Evolutionary conservation across 2,329 filamentous ascomycete species (phyloP), one percentile per base, ranked within the genome.

Genomic region (Pseudogymnoascus sp.): DNA sequence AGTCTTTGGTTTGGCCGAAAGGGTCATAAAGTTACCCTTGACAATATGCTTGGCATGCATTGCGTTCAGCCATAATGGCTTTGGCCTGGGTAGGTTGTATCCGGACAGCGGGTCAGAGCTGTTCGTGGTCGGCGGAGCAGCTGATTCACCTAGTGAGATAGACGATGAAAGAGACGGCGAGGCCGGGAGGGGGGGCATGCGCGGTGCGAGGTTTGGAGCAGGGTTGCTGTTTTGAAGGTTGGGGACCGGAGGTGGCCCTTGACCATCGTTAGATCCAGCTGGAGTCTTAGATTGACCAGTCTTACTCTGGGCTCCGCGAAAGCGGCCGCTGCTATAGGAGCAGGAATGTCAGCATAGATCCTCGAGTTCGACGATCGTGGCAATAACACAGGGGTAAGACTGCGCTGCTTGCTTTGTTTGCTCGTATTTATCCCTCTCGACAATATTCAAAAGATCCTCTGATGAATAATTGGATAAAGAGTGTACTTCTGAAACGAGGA

Each of bases 21-120:
- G 78, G 9, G 93, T 97, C 88, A 96, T 91, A 74, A 97, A 97
- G 78, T 97, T 97, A 64, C 93, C 93, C 79, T 93, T 96, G 71
- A 97, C 92, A 67, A 96, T 96, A 71, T 96, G 86, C 73, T 88
- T 90, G 62, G 89, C 87, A 72, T 90, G 89, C 65, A 85, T 78
- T 62, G 88, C 82, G 71, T 90, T 88, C 70, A 92, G 84, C 85
- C 90, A 92, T 65, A 90, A 78, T 14, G 90, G 90, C 64, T 86
- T 78, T 33, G 84, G 83, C 41, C 84, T 82, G 64, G 87, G 87
- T 64, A 90, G 79, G 68, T 87, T 84, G 71, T 86, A 87, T 11
- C 79, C 78, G 68, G 78, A 78, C 67, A 87, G 79, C 60, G 83
- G 73, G 62, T 84, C 82, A 69, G 87, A 83, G 72, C 80, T 78